Conservation (phyloP, 1,284 basidiomycete species). For the Stygiomarasmius scandens region DNA sequence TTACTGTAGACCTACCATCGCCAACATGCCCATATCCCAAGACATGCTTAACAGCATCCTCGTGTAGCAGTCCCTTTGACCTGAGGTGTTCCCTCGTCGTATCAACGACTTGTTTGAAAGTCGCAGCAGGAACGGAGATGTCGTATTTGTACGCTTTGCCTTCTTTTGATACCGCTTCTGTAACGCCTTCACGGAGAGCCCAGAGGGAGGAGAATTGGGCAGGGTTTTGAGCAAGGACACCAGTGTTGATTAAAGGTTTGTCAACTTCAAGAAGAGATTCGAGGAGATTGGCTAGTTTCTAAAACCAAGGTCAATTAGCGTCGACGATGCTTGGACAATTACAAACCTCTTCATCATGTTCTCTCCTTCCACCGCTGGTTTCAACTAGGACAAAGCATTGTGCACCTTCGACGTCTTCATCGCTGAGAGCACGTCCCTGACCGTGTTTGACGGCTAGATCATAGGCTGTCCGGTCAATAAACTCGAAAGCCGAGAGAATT, state of each 20-base stretch:
- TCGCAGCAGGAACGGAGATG: conserved; percentile 85
- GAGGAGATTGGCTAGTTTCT: conserved; percentile 89
- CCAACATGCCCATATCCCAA: conserved; percentile 97
- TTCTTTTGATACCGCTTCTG: conserved; percentile 93
- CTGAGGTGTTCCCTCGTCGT: conserved; percentile 75
- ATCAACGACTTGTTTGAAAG: conserved; percentile 92
- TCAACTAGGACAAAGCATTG: conserved; percentile 93
- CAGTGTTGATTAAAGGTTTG: conserved; percentile 81
- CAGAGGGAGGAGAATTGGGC: conserved; percentile 90
- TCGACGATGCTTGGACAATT: conserved; percentile 2
- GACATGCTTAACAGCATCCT: conserved; percentile 78
- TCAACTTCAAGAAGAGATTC: conserved; percentile 81
- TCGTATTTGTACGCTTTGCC: conserved; percentile 99
- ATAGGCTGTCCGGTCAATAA: conserved; percentile 89
- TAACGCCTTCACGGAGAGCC: conserved; percentile 92
- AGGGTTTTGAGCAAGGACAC: conserved; percentile 91
- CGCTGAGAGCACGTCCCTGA: conserved; percentile 66
- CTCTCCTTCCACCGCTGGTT: conserved; percentile 91
- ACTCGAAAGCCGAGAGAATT: conserved; percentile 98
- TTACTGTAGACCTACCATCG: conserved; percentile 66
- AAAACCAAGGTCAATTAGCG: conserved; percentile 6
- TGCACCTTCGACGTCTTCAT: conserved; percentile 73
- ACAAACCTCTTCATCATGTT: conserved; percentile 91
- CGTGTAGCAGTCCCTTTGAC: conserved; percentile 74
- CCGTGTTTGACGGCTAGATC: conserved; percentile 82